Conservation (phyloP, 352 stramenopile species). For the Phytopythium oedochilum region DNA sequence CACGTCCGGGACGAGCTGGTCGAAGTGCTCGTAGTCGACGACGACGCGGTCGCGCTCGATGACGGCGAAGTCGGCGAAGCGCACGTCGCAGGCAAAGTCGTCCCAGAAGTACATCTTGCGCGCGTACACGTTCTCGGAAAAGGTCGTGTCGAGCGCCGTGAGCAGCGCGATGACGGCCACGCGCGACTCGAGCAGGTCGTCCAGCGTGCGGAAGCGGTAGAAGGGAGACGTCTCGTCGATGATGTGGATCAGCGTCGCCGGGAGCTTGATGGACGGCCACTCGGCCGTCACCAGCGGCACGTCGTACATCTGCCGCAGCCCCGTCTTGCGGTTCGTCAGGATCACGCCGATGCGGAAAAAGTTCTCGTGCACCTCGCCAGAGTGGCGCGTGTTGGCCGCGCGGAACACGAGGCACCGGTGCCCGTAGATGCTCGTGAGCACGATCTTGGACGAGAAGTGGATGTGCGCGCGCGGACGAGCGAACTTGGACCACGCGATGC, state of each 20-base stretch:
- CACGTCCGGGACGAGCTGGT: conserved; percentile 33
- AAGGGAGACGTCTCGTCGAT: conserved; percentile 79
- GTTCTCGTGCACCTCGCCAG: conserved; percentile 76
- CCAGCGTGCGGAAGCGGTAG: conserved; percentile 65
- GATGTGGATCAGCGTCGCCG: conserved; percentile 77
- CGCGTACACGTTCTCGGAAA: conserved; percentile 82
- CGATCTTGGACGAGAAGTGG: conserved; percentile 71
- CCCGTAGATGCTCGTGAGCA: conserved; percentile 64
- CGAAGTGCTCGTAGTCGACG: conserved; percentile 70
- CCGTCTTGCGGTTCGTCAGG: conserved; percentile 77
- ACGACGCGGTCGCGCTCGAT: conserved; percentile 59
- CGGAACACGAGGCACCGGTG: conserved; percentile 78
- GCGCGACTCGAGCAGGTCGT: conserved; percentile 66
- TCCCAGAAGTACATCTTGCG: conserved; percentile 89
- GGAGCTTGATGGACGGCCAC: conserved; percentile 81
- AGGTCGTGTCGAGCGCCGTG: conserved; percentile 81
- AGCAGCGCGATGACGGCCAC: conserved; percentile 75
- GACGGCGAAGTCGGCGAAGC: conserved; percentile 73
- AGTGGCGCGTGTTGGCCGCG: conserved; percentile 74
- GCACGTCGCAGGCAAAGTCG: conserved; percentile 78
- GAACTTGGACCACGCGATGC: conserved; percentile 86
- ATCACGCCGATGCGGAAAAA: conserved; percentile 83
- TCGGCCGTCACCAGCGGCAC: conserved; percentile 73
- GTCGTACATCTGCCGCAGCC: conserved; percentile 77
- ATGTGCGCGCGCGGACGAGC: conserved; percentile 73